Evolutionary conservation across 2,329 filamentous ascomycete species (phyloP), one percentile per base, ranked within the genome.

Genomic region (Juglanconis sp.): DNA sequence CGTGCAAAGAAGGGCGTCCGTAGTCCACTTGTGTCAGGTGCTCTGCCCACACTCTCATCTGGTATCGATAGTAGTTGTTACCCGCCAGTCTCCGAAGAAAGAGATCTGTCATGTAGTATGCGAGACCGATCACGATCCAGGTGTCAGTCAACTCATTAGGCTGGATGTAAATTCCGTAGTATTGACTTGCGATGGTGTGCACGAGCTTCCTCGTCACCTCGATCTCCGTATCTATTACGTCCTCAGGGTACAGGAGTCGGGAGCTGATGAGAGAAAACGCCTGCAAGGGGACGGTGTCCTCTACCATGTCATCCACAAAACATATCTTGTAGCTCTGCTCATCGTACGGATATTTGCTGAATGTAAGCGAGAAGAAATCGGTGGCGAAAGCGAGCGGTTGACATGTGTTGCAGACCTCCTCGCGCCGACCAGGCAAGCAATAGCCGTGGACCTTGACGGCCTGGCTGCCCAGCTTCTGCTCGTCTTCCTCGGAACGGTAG

Each of bases 41-140:
- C 72, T 99, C 94, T 0, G 92, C 87, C 73, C 91, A 85, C 42
- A 85, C 80, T 74, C 98, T 98, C 74, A 96, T 89, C 42, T 92
- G 87, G 71, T 92, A 98, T 10, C 92, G 84, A 71, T 96, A 95
- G 68, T 96, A 92, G 71, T 99, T 99, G 71, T 96, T 96, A 7
- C 95, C 95, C 69, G 92, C 96, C 3, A 99, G 81, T 65, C 87
- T 88, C 72, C 88, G 91, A 84, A 98, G 91, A 74, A 96, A 97
- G 4, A 92, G 83, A 67, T 97, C 94, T 1, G 94, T 92, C 83
- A 99, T 96, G 77, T 92, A 99, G 78, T 94, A 93, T 0, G 94
- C 90, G 51, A 96, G 89, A 13, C 94, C 96, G 57, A 95, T 84
- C 11, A 94, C 88, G 24, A 96, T 87, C 95, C 95, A 99, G 57